phyloP scores from a whole-genome alignment of 345 rosid species.

The Linum usitatissimum region DNA sequence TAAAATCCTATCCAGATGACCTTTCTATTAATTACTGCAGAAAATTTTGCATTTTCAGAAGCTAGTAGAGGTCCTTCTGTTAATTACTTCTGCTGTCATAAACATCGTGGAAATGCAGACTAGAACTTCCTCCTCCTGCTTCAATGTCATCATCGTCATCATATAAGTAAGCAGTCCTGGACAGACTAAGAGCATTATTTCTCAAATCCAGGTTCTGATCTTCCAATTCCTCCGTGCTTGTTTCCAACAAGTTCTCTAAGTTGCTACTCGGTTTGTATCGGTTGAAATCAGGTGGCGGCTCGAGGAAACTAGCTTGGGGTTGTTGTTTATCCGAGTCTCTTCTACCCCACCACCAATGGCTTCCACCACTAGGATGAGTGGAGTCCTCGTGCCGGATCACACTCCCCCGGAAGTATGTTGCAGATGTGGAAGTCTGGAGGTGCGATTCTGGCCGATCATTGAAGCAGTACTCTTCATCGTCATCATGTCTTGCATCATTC shows the following conservation, averaged over 20 bases:
- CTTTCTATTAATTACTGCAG: neutral
- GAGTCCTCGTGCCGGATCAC: constrained; percentile 46
- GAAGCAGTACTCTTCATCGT: constrained; percentile 26
- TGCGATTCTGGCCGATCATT: constrained; percentile 34
- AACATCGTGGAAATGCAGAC: constrained; percentile 75
- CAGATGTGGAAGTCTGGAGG: constrained; percentile 63
- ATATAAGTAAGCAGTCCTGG: constrained; percentile 5
- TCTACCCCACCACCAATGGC: constrained; percentile 97
- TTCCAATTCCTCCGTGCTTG: constrained; percentile 41
- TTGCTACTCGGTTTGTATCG: constrained; percentile 12
- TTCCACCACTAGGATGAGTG: constrained; percentile 28
- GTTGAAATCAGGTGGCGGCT: constrained; percentile 80
- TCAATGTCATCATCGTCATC: constrained; percentile 46
- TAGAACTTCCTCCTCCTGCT: constrained; percentile 36
- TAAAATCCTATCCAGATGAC: neutral
- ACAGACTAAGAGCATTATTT: constrained; percentile 6
- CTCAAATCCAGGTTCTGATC: constrained; percentile 33
- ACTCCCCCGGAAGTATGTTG: constrained; percentile 59
- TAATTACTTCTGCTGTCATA: constrained; percentile 41
- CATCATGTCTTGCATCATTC: constrained; percentile 20
- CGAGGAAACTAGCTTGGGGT: constrained; percentile 33
- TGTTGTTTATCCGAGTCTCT: constrained; percentile 18
- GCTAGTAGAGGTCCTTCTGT: constrained; percentile 16
- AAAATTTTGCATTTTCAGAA: constrained; percentile 18
- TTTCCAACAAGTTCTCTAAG: constrained; percentile 29